Conservation (phyloP, 176 grass and related monocot species). For the Cenchrus fungigraminus region DNA sequence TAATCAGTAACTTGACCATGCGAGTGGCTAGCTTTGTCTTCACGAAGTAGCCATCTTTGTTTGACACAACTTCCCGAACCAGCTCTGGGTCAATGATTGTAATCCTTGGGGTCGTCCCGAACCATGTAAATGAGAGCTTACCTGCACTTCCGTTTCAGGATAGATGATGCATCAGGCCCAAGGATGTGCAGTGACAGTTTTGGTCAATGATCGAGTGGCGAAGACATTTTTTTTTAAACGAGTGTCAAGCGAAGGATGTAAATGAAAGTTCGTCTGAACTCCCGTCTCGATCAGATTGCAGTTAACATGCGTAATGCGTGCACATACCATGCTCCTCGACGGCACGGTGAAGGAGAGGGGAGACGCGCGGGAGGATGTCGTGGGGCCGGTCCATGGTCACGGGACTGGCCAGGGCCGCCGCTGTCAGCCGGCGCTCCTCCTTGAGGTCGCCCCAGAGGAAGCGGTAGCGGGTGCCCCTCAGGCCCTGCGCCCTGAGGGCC, state of each 20-base stretch:
- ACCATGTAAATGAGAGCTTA: conserved; percentile 56
- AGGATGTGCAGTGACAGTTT: not conserved
- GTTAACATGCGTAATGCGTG: no score
- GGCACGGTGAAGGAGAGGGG: conserved; percentile 35
- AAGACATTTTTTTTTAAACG: no score
- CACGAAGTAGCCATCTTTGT: conserved; percentile 50
- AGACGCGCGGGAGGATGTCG: conserved; percentile 44
- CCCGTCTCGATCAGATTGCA: not conserved
- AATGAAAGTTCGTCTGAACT: no score
- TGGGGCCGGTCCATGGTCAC: conserved; percentile 49
- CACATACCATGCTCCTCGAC: conserved; percentile 50
- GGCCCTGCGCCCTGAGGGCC: conserved; percentile 57
- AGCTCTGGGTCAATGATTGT: conserved; percentile 49
- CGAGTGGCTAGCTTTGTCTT: conserved; percentile 25
- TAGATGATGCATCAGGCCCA: not conserved
- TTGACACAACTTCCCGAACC: conserved; percentile 43
- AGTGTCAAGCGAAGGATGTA: no score
- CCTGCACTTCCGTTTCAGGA: conserved; percentile 24
- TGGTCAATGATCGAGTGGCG: not conserved
- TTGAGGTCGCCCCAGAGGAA: conserved; percentile 55
- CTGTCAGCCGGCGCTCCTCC: conserved; percentile 36
- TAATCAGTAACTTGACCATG: not conserved
- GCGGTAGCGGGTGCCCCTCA: conserved; percentile 57
- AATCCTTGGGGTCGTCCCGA: conserved; percentile 50
- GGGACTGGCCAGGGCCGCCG: conserved; percentile 46